A percentile compares a stretch with the other conserved stretches of the same genome.
Conservation (phyloP, 495 filamentous ascomycete species). For the Penicillium samsonianum region DNA sequence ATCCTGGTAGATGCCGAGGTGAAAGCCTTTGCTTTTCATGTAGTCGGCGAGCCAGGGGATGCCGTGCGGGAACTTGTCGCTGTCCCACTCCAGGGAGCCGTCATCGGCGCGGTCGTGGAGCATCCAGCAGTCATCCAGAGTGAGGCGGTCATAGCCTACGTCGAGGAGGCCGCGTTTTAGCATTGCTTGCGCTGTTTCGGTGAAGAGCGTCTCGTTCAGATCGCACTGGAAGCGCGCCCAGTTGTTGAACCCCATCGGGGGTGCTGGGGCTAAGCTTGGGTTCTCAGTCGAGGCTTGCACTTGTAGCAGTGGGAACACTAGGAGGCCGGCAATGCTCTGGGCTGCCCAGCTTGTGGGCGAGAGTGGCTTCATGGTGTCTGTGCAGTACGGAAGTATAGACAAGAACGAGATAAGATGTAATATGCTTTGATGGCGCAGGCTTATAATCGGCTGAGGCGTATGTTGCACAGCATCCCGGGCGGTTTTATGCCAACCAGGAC, state of each 20-base stretch:
- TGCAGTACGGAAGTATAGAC: background rate
- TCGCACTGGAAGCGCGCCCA: slow-evolving; percentile 46
- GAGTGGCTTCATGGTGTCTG: slow-evolving; percentile 14
- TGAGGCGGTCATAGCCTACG: slow-evolving; percentile 45
- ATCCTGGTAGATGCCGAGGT: slow-evolving; percentile 45
- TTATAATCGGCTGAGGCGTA: background rate
- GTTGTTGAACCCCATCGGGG: slow-evolving; percentile 50
- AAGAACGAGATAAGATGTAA: background rate
- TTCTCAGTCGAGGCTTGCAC: slow-evolving; percentile 23
- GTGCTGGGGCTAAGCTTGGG: slow-evolving; percentile 31
- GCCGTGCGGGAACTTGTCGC: slow-evolving; percentile 39
- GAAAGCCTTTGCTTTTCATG: slow-evolving; percentile 34
- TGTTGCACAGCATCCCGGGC: background rate
- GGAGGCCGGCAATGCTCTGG: slow-evolving; percentile 17
- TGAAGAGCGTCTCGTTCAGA: slow-evolving; percentile 47
- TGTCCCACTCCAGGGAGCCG: slow-evolving; percentile 40
- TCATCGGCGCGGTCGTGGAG: slow-evolving; percentile 27
- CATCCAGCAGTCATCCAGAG: slow-evolving; percentile 49
- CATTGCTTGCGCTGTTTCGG: slow-evolving; percentile 42
- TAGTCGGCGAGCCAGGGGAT: slow-evolving; percentile 43
- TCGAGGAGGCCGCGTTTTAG: slow-evolving; percentile 35
- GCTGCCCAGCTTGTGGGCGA: slow-evolving; percentile 1
- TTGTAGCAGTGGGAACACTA: slow-evolving; percentile 20
- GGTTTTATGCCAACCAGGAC: background rate
- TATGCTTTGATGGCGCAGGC: background rate